These are phyloP conservation scores for Neopestalotiopsis sp. DNA, from an alignment of 2,329 filamentous ascomycete species.

Conservation along the genomic window DNA sequence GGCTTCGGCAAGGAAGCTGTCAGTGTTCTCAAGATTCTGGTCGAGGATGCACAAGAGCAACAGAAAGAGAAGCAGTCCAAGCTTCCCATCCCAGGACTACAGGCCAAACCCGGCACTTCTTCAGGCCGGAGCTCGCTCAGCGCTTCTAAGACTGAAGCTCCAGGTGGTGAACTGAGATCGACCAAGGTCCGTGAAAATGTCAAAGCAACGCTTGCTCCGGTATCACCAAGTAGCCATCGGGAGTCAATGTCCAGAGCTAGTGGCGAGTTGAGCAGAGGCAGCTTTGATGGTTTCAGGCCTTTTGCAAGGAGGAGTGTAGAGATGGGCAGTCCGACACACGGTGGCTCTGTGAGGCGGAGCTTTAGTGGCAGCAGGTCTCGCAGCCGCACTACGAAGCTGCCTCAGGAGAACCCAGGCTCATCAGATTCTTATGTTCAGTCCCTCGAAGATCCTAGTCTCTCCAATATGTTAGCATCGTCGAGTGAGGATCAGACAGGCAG, in stretches of 20 bases:
- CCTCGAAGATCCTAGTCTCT: conserved; percentile 74
- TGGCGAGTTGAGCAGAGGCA: conserved; percentile 55
- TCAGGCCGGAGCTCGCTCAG: conserved; percentile 25
- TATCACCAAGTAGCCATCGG: conserved; percentile 48
- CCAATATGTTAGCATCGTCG: conserved; percentile 70
- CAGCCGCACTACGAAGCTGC: conserved; percentile 51
- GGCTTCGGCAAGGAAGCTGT: conserved; percentile 83
- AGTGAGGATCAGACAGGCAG: conserved; percentile 85
- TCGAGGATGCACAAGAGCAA: conserved; percentile 65
- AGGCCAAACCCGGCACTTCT: conserved; percentile 12
- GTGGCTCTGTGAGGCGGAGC: conserved; percentile 60
- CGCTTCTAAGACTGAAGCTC: conserved; percentile 3
- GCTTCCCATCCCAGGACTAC: conserved; percentile 17
- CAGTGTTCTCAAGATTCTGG: conserved; percentile 73
- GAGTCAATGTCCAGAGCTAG: conserved; percentile 60
- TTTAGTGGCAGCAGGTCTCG: conserved; percentile 64
- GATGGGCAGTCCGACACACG: conserved; percentile 46
- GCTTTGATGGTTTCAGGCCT: conserved; percentile 57
- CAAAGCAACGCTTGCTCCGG: conserved; percentile 63
- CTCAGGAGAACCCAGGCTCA: conserved; percentile 63
- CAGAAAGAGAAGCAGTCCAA: conserved; percentile 37
- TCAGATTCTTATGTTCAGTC: conserved; percentile 79
- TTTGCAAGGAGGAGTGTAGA: conserved; percentile 59
- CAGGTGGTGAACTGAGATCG: conserved; percentile 35
- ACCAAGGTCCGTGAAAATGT: conserved; percentile 59